A percentile compares a stretch with the other conserved stretches of the same genome.
These are phyloP conservation scores for Suillus weaverae DNA, from an alignment of 768 basidiomycete species.

Conservation along the genomic window DNA sequence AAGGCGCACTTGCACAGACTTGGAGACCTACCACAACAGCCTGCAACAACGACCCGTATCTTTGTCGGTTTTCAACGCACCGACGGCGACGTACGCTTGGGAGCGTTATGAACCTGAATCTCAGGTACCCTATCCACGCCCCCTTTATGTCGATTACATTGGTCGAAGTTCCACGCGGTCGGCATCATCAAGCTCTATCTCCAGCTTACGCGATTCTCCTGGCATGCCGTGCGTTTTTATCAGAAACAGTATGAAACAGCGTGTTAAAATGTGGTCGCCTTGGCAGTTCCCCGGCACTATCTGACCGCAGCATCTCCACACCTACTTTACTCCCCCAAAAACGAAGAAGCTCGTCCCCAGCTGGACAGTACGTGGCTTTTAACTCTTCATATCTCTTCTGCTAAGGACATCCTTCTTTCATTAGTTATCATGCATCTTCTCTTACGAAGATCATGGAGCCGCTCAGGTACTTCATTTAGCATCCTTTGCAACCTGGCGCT, in stretches of 20 bases:
- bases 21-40: conserved; percentile 23
- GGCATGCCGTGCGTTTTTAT: conserved; percentile 30
- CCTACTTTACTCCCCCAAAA: conserved; percentile 33
- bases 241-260: conserved; percentile 7
- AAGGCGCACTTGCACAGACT: conserved; percentile 25
- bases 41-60: conserved; percentile 33
- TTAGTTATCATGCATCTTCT: conserved; percentile 14
- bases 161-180: conserved; percentile 33
- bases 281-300: conserved; percentile 30
- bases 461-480: conserved; percentile 25
- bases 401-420: neutral
- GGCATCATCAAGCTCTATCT: conserved; percentile 30
- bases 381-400: neutral
- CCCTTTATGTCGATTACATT: conserved; percentile 39
- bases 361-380: conserved; percentile 22
- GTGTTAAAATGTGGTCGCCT: conserved; percentile 15
- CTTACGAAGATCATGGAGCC: conserved; percentile 23
- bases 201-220: conserved; percentile 31
- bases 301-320: conserved; percentile 27
- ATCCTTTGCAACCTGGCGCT: conserved; percentile 11
- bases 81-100: conserved; percentile 49
- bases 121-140: conserved; percentile 40
- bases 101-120: conserved; percentile 46
- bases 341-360: conserved; percentile 34
- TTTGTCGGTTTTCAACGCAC: conserved; percentile 43